Evolutionary conservation across 306 rosid species (phyloP), one percentile per base, ranked within the genome.

Genomic region (Cicer pinnatifidum): DNA sequence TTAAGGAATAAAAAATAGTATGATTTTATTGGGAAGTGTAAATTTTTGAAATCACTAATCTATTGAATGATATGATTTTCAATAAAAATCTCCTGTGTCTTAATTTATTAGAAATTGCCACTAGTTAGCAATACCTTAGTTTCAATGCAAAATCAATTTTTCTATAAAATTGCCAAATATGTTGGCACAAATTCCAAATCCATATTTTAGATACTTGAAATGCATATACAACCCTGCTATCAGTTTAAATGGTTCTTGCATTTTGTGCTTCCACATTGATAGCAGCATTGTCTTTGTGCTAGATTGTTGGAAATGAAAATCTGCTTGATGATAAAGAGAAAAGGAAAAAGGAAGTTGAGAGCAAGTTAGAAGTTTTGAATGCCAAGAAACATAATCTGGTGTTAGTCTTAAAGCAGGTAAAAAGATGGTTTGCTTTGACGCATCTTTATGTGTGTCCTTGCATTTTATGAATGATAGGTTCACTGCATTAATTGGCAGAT

Each of bases 371-470:
- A 43, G 88, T 88, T 67, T 78, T 95, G 91, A 90, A 88, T 78
- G 88, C 79, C 6, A 90, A 87, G 80, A 95, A 91, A 72, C 99
- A 95, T 78, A 89, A 78, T 72, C 84, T 91, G 28, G 99, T 95
- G n/a, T 85, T 79, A 51, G 88, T 84, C 58, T 85, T 95, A 80
- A 95, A 95, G 82, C 97, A 95, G 97, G 99, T 95, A 71, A 75
- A 76, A 39, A n/a, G 40, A 46, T 71, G 48, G 28, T 66, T 11
- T n/a, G 16, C 15, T 13, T 47, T 33, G 52, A 54, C 43, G 52
- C 35, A 46, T 69, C 44, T 54, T 23, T 75, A 40, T 46, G 48
- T 17, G 15, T 71, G 15, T 71, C 9, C 72, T 59, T 71, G 47
- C 20, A 33, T 45, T 59, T 64, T 53, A 23, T 33, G 6, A 58